phyloP scores from a whole-genome alignment of 768 basidiomycete genomes.

The Lentinula edodes region DNA sequence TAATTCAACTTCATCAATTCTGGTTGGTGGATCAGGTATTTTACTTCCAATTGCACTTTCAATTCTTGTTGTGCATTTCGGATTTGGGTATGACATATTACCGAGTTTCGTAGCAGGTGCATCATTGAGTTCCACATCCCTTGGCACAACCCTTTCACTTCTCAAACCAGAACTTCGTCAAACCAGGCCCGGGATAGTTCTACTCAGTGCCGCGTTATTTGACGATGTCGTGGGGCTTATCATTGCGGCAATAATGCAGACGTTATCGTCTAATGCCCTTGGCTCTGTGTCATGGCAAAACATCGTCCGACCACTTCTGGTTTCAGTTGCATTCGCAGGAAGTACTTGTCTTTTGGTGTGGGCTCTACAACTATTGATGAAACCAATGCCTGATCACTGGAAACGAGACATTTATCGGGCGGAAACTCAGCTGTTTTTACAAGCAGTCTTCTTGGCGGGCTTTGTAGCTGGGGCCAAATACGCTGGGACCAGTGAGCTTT shows the following conservation, averaged over 20 bases:
- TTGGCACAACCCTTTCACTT: constrained; percentile 64
- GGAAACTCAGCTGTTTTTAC: constrained; percentile 27
- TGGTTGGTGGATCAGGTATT: constrained; percentile 49
- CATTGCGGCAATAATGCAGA: constrained; percentile 47
- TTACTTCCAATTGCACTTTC: constrained; percentile 44
- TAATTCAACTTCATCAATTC: constrained; percentile 40
- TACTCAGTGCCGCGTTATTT: constrained; percentile 57
- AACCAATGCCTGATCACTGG: background rate
- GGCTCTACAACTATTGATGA: constrained; percentile 4
- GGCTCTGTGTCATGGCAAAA: constrained; percentile 22
- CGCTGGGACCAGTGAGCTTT: constrained; percentile 54
- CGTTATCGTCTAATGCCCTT: constrained; percentile 22
- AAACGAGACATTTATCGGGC: constrained; percentile 8
- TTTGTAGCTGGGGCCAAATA: constrained; percentile 45
- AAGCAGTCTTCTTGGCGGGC: constrained; percentile 32
- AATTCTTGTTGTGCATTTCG: constrained; percentile 36
- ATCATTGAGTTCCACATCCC: constrained; percentile 55
- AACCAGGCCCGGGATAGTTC: constrained; percentile 49
- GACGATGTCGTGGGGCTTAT: constrained; percentile 64
- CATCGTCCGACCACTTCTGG: constrained; percentile 50
- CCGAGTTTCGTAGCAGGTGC: constrained; percentile 60
- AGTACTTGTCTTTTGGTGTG: constrained; percentile 29
- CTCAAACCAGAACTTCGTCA: constrained; percentile 41
- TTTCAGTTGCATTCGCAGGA: constrained; percentile 45
- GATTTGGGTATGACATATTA: constrained; percentile 32